Percentiles rank a stretch among this genome's conserved stretches.
These are phyloP conservation scores for Setaria italica DNA, from an alignment of 202 grass and related monocot species.

Conservation along the genomic window DNA sequence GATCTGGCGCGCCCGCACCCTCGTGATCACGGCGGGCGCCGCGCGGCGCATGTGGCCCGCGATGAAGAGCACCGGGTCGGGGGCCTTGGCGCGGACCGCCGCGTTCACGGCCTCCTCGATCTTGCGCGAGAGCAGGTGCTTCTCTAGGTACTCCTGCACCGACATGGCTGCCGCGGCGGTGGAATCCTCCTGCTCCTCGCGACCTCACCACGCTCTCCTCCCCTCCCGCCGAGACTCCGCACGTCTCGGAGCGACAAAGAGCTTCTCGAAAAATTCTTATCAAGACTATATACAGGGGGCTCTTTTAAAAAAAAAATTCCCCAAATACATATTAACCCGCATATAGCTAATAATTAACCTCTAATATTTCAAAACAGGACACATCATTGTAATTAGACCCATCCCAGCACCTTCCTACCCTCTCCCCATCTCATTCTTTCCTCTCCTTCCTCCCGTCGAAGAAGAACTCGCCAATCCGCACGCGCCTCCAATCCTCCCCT, in stretches of 20 bases:
- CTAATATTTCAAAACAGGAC: too few relatives aligned
- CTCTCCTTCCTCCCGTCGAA: too few relatives aligned
- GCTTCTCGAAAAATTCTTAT: too few relatives aligned
- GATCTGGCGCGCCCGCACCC: constrained; percentile 87
- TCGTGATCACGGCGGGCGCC: constrained; percentile 79
- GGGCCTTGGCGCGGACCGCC: constrained; percentile 82
- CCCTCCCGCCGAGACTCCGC: constrained; percentile 18
- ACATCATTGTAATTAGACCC: too few relatives aligned
- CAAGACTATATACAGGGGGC: too few relatives aligned
- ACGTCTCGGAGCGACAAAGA: neutral
- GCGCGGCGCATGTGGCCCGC: constrained; percentile 90
- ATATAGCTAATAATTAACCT: too few relatives aligned
- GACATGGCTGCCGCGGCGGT: constrained; percentile 61
- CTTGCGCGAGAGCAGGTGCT: constrained; percentile 90
- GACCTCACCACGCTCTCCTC: constrained; percentile 30
- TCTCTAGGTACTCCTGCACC: constrained; percentile 94
- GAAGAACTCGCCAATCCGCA: too few relatives aligned
- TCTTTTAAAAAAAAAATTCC: too few relatives aligned
- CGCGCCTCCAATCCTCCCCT: too few relatives aligned
- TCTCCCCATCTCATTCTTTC: too few relatives aligned
- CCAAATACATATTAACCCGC: too few relatives aligned
- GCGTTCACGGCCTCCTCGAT: constrained; percentile 99
- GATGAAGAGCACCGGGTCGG: constrained; percentile 87
- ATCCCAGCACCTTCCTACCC: too few relatives aligned
- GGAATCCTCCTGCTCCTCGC: constrained; percentile 7